These are phyloP conservation scores for Talaromyces proteolyticus DNA, from an alignment of 495 filamentous ascomycete species.

Conservation along the genomic window DNA sequence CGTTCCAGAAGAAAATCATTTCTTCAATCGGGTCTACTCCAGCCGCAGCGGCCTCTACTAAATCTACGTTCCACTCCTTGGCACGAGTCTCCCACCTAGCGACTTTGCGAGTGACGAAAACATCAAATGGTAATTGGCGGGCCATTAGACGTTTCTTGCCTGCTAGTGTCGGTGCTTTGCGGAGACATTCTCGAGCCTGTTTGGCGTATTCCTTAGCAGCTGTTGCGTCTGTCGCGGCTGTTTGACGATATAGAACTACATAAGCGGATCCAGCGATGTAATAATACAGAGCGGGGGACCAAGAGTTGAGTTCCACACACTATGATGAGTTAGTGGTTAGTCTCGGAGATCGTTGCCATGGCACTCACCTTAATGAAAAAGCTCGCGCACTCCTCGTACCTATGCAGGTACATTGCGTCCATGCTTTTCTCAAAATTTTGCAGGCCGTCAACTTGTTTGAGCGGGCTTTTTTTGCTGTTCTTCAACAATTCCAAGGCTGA, in stretches of 20 bases:
- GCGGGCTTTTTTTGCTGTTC: constrained; percentile 54
- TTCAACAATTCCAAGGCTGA: constrained; percentile 59
- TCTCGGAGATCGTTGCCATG: constrained; percentile 10
- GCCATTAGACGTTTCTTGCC: constrained; percentile 90
- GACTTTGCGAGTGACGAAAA: constrained; percentile 79
- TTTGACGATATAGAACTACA: constrained; percentile 70
- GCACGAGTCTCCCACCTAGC: constrained; percentile 85
- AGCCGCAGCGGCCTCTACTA: constrained; percentile 77
- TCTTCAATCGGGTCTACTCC: constrained; percentile 82
- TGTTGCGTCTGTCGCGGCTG: constrained; percentile 36
- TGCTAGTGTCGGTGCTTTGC: constrained; percentile 64
- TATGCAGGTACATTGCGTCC: constrained; percentile 70
- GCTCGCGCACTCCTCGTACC: constrained; percentile 63
- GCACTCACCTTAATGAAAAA: constrained; percentile 58
- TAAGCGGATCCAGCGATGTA: constrained; percentile 78
- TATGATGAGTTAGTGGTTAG: constrained; percentile 15
- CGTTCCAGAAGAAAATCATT: constrained; percentile 95
- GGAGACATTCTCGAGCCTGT: constrained; percentile 62
- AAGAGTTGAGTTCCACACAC: constrained; percentile 82
- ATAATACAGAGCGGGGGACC: constrained; percentile 86
- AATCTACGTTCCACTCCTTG: constrained; percentile 56
- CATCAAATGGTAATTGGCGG: constrained; percentile 81
- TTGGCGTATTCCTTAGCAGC: constrained; percentile 49
- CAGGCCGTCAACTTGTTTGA: constrained; percentile 79
- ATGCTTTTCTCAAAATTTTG: constrained; percentile 80